Conservation (phyloP, 768 basidiomycete species). For the Rhodotorula kratochvilovae region DNA sequence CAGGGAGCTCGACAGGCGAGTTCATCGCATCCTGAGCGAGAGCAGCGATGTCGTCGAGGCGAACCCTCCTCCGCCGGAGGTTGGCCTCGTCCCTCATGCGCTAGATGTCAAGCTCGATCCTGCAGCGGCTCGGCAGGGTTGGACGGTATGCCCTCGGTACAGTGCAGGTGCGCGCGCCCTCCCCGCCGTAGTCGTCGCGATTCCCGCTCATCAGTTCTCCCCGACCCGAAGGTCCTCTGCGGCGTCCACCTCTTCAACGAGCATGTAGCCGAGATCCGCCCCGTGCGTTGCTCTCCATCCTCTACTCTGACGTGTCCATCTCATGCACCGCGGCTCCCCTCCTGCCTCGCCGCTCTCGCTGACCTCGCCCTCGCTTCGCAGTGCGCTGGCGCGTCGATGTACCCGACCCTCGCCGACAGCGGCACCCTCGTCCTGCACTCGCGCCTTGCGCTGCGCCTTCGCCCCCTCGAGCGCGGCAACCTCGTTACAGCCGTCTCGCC, state of each 20-base stretch:
- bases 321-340: no score
- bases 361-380: neutral
- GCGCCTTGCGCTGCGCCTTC: constrained; percentile 19
- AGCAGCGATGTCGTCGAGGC: no score
- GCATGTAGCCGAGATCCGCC: constrained; percentile 34
- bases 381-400: constrained; percentile 40
- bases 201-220: neutral
- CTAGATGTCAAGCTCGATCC: neutral
- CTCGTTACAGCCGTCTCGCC: constrained; percentile 37
- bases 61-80: no score
- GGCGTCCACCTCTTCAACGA: constrained; percentile 37
- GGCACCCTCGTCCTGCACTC: constrained; percentile 37
- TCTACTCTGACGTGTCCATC: neutral
- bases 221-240: constrained; percentile 17
- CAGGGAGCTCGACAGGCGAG: neutral
- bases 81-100: neutral
- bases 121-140: neutral
- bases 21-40: neutral
- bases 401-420: constrained; percentile 28
- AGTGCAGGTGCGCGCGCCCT: constrained; percentile 13
- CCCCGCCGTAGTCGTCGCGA: neutral
- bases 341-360: neutral
- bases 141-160: neutral
- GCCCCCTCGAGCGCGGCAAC: constrained; percentile 25
- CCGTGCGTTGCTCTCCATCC: neutral